Conservation (phyloP, 2,329 filamentous ascomycete genomes). For the Fusarium sp. region DNA sequence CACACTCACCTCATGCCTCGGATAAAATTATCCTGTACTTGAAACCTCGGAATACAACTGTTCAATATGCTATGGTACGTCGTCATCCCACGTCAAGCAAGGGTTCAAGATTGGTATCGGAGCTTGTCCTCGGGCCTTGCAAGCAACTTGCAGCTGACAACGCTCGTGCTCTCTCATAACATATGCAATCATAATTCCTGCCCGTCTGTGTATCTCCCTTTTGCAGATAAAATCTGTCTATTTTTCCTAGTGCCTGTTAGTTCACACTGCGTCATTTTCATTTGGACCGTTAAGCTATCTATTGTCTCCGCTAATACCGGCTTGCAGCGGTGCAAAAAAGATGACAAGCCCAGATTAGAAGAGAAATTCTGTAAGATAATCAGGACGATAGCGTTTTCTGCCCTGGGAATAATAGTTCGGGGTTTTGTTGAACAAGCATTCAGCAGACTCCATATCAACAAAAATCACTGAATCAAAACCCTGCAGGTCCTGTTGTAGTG, state of each 20-base stretch:
- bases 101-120: constrained; percentile 34
- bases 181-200: constrained; percentile 19
- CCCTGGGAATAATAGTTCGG: not conserved
- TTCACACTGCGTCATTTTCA: constrained; percentile 47
- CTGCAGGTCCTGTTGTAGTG: constrained; percentile 19
- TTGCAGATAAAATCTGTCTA: not conserved
- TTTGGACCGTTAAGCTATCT: constrained; percentile 28
- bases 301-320: constrained; percentile 32
- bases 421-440: constrained; percentile 10
- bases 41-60: constrained; percentile 16
- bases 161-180: constrained; percentile 5
- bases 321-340: constrained; percentile 39
- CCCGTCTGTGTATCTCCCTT: not conserved
- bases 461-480: constrained; percentile 27
- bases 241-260: constrained; percentile 38
- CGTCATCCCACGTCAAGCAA: constrained; percentile 39
- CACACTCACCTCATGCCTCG: constrained; percentile 9
- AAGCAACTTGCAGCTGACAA: constrained; percentile 21
- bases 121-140: constrained; percentile 30
- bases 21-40: constrained; percentile 6
- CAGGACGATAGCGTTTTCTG: constrained; percentile 3
- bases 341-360: not conserved
- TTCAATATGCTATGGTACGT: not conserved
- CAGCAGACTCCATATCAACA: constrained; percentile 24
- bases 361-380: constrained; percentile 9